Conservation (phyloP, 768 basidiomycete species). For the Phanerochaete sordida region DNA sequence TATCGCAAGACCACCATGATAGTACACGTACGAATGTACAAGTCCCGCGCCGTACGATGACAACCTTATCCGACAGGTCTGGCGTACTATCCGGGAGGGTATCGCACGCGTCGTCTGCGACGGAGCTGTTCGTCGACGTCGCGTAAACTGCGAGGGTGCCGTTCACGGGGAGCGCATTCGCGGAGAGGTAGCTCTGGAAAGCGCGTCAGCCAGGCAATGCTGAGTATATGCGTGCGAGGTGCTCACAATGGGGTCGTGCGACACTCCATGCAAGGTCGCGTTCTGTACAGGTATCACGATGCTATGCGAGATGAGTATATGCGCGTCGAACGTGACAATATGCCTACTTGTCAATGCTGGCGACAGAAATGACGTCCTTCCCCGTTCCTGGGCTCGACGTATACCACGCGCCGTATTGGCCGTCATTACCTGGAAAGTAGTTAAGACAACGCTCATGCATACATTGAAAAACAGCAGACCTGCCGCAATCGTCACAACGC, state of each 20-base stretch:
- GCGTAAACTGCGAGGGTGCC: constrained; percentile 53
- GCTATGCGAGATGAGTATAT: neutral
- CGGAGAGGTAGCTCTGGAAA: constrained; percentile 42
- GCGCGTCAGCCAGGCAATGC: neutral
- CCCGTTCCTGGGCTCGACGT: constrained; percentile 48
- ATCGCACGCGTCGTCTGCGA: constrained; percentile 54
- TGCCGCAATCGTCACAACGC: constrained; percentile 57
- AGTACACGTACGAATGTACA: constrained; percentile 45
- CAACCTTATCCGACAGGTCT: constrained; percentile 50
- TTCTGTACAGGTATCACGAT: constrained; percentile 53
- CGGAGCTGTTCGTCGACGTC: constrained; percentile 49
- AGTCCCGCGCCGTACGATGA: constrained; percentile 53
- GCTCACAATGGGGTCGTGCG: constrained; percentile 37
- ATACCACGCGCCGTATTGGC: constrained; percentile 58
- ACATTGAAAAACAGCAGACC: constrained; percentile 30
- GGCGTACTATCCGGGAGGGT: constrained; percentile 48
- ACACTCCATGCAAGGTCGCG: constrained; percentile 47
- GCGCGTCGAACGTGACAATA: neutral
- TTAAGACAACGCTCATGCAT: constrained; percentile 18
- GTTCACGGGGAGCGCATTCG: constrained; percentile 41
- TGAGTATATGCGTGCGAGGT: neutral
- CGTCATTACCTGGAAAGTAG: constrained; percentile 28
- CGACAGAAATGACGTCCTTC: constrained; percentile 50
- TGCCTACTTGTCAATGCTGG: constrained; percentile 44
- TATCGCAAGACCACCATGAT: neutral